phyloP scores from a whole-genome alignment of 1,139 yeast species.

The Ogataea hybrid region DNA sequence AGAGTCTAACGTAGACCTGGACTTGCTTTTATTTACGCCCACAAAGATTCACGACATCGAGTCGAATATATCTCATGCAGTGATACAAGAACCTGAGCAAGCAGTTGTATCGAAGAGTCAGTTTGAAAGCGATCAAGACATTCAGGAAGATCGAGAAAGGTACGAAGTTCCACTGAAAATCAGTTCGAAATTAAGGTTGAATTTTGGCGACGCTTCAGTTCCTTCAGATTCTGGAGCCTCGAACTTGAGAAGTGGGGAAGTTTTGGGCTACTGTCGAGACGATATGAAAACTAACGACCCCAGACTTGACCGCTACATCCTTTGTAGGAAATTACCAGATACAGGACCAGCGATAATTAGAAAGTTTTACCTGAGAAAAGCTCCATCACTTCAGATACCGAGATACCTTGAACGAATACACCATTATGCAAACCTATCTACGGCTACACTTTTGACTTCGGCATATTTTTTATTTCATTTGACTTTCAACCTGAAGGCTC shows the following conservation, averaged over 20 bases:
- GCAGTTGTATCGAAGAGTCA: neutral
- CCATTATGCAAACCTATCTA: constrained; percentile 28
- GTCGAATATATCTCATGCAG: too few species aligned
- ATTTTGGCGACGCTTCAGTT: constrained; percentile 21
- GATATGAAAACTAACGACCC: neutral
- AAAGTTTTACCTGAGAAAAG: constrained; percentile 30
- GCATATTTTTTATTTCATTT: constrained; percentile 30
- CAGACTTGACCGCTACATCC: neutral
- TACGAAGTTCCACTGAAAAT: constrained; percentile 28
- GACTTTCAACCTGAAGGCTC: constrained; percentile 26
- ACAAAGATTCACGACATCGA: too few species aligned
- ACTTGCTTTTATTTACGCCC: constrained; percentile 8
- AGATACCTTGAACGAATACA: constrained; percentile 32
- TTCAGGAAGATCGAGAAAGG: too few species aligned
- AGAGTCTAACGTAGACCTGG: constrained; percentile 7
- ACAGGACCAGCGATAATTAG: neutral
- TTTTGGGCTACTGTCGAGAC: too few species aligned
- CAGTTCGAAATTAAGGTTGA: constrained; percentile 25
- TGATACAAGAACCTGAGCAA: too few species aligned
- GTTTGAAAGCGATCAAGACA: neutral
- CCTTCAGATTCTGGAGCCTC: too few species aligned
- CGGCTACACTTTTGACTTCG: constrained; percentile 31
- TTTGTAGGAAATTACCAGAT: neutral
- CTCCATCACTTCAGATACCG: constrained; percentile 28
- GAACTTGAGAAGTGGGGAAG: too few species aligned